Conservation (phyloP, 2,329 filamentous ascomycete genomes). For the Periconia sp. region DNA sequence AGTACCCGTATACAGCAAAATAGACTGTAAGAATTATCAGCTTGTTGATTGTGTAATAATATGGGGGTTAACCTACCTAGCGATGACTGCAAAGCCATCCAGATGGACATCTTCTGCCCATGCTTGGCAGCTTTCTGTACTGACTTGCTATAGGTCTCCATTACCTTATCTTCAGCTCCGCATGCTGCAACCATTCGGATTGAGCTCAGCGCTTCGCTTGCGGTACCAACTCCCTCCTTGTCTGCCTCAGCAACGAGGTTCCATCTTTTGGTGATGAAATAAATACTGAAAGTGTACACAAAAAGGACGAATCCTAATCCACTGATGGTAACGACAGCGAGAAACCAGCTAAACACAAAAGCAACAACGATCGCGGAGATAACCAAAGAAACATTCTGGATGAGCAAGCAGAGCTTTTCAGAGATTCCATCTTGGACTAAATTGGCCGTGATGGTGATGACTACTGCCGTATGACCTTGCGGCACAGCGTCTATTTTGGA, state of each 20-base stretch:
- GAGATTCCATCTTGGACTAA: slow-evolving; percentile 2
- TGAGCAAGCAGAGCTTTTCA: slow-evolving; percentile 15
- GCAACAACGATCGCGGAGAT: slow-evolving; percentile 4
- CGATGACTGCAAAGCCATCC: slow-evolving; percentile 22
- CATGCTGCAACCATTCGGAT: slow-evolving; percentile 29
- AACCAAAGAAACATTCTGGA: slow-evolving; percentile 32
- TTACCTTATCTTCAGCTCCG: slow-evolving; percentile 24
- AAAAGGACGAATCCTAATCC: too few relatives aligned
- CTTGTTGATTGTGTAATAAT: not conserved
- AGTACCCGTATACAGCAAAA: slow-evolving; percentile 26
- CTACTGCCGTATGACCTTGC: slow-evolving; percentile 27
- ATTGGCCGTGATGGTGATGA: slow-evolving; percentile 21
- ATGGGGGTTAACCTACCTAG: slow-evolving; percentile 12
- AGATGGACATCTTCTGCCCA: slow-evolving; percentile 16
- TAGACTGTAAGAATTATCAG: slow-evolving; percentile 13
- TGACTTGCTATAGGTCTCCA: slow-evolving; percentile 11
- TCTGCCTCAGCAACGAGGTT: slow-evolving; percentile 12
- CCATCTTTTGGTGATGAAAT: slow-evolving; percentile 18
- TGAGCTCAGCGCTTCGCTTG: slow-evolving; percentile 18
- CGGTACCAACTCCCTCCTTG: slow-evolving; percentile 19
- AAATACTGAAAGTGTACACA: slow-evolving; percentile 18
- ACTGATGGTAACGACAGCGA: too few relatives aligned
- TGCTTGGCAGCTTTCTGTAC: slow-evolving; percentile 6
- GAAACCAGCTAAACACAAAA: too few relatives aligned
- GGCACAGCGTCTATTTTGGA: slow-evolving; percentile 28